Evolutionary conservation across 192 early-diverging fungal genomes (phyloP), one percentile per base, ranked within the genome.

Genomic region (Gigaspora rosea): DNA sequence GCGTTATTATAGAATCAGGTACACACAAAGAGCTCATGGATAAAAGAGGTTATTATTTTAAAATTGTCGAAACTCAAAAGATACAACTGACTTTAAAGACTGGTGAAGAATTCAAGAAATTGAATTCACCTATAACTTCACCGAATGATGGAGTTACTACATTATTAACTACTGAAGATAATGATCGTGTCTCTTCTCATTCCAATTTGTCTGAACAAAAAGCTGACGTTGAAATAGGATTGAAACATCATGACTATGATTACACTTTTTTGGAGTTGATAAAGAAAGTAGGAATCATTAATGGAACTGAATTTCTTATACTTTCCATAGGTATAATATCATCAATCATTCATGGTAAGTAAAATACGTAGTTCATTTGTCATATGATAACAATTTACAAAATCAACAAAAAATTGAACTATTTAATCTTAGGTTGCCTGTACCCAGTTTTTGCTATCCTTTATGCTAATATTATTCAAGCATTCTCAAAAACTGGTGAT

Each of bases 381-480:
- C 1, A 27, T 27, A 0, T 27, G 27, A 27, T 27, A 27, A 27
- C 27, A 27, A 27, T 27, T 27, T 27, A 27, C 1, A 27, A 27
- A 27, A 27, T 0, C 27, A 27, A 27, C 0, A 27, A 27, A 27
- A 27, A 27, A 27, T 27, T 27, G 27, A 27, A 27, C 27, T 27
- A 27, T 27, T 27, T 27, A 27, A 27, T 27, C 27, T 27, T 27
- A 27, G 27, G 27, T 27, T 8, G 27, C 9, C 4, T 91, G 11
- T 89, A 90, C 73, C 95, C 95, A 18, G 80, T 90, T 35, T 97
- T 95, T 80, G 88, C 93, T 20, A 82, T 95, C 32, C 78, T 91
- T 59, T 91, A 90, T 76, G 81, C 89, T 15, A 75, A 82, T 61
- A 82, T 82, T 69, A 56, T 82, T 18, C 50, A 71, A 16, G 57